A percentile compares a stretch with the other conserved stretches of the same genome.
These are phyloP conservation scores for Cichorium intybus DNA, from an alignment of 140 eudicot species.

Conservation along the genomic window DNA sequence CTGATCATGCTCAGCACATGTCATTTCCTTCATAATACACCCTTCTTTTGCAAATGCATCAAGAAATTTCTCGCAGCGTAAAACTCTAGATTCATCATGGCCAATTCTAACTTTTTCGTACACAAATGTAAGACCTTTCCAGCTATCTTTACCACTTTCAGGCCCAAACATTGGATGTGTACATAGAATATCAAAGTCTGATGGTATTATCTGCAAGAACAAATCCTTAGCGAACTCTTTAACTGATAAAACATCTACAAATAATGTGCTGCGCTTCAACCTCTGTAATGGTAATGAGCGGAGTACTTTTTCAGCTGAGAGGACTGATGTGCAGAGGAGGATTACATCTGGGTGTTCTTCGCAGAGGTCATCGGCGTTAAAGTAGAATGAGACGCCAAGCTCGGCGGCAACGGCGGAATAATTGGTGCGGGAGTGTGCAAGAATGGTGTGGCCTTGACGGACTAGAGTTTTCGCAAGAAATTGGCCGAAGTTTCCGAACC, in stretches of 20 bases:
- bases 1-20: background rate
- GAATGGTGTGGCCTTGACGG: background rate
- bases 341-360: background rate
- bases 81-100: background rate
- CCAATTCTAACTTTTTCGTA: background rate
- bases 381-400: background rate
- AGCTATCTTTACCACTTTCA: background rate
- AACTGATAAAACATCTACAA: background rate
- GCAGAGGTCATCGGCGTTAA: background rate
- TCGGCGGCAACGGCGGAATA: background rate
- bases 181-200: background rate
- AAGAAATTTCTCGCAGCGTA: background rate
- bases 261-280: background rate
- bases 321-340: background rate
- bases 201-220: background rate
- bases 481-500: background rate
- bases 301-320: background rate
- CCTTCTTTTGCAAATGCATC: background rate
- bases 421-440: background rate
- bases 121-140: background rate
- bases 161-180: background rate
- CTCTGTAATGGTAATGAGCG: background rate
- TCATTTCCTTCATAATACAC: background rate
- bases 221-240: background rate
- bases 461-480: background rate